phyloP scores from a whole-genome alignment of 345 rosid species.

The Anacardium occidentale region DNA sequence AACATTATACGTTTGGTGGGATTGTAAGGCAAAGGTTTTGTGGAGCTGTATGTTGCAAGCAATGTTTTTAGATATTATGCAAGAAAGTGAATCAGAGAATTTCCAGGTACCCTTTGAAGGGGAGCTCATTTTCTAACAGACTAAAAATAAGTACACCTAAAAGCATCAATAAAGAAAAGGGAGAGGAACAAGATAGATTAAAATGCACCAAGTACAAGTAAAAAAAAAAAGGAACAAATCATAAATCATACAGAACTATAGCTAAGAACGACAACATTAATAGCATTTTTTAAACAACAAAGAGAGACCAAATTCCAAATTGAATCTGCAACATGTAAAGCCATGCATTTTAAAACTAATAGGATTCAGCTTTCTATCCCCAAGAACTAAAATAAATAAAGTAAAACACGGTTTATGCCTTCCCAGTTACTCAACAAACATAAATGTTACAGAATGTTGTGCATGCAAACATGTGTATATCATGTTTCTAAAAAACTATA shows the following conservation, averaged over 20 bases:
- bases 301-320: background rate
- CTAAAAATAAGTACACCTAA: background rate
- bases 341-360: background rate
- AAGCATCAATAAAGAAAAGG: background rate
- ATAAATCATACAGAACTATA: background rate
- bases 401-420: background rate
- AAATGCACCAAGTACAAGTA: background rate
- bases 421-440: background rate
- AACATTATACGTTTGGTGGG: background rate
- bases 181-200: background rate
- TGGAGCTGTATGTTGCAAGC: background rate
- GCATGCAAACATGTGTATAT: background rate
- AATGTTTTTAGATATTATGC: background rate
- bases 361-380: background rate
- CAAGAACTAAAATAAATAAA: slow-evolving; percentile 4
- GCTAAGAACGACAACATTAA: background rate
- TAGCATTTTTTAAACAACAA: background rate
- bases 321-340: background rate
- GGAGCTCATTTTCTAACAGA: background rate
- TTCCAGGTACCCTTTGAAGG: background rate
- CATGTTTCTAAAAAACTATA: background rate
- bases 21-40: background rate
- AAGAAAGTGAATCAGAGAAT: background rate
- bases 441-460: background rate
- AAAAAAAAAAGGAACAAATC: too few species aligned